Evolutionary conservation across 345 rosid genomes (phyloP), one percentile per base, ranked within the genome.

Genomic region (Lenwebbia sp.): DNA sequence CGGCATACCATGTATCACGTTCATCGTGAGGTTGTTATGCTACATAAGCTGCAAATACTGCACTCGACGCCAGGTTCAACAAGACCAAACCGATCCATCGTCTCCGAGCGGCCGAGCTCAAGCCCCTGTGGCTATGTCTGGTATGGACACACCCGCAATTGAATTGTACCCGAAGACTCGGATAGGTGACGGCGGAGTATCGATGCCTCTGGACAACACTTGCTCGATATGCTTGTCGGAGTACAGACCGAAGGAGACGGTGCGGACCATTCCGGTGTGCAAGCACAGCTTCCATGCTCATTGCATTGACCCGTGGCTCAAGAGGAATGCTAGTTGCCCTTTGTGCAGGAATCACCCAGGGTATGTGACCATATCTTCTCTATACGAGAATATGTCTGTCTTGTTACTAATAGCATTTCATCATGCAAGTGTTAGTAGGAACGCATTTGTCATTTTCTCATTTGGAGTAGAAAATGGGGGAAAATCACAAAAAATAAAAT

Each of bases 261-360:
- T 93, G 19, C 83, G 94, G 88, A 92, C 92, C 13, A 91, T 95
- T 41, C 96, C 96, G 5, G 82, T 87, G 40, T 94, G 98, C 87
- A 89, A 91, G 83, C 98, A 94, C 44, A 91, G 90, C 88, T 95
- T 93, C 87, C 98, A 95, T 55, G 93, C 91, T 0, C 88, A 88
- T 8, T 93, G 96, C 83, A 87, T 95, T 13, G 96, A 95, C 70
- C 91, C 90, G 85, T 95, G 96, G 96, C 91, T 95, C 54, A 88
- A 85, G 84, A 33, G 88, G 86, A 94, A 92, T 22, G 93, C 91
- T 1, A 88, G 95, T 4, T 93, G 96, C 85, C 96, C 96, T 0
- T 25, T 95, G 53, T 95, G 96, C 86, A 91, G 96, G 47, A 92
- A 93, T 54, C 89, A 90, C 10, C 8, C 93, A 0, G 92, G 90